phyloP scores from a whole-genome alignment of 1,139 yeast genomes.

The Barnettozyma hawaiiensis region DNA sequence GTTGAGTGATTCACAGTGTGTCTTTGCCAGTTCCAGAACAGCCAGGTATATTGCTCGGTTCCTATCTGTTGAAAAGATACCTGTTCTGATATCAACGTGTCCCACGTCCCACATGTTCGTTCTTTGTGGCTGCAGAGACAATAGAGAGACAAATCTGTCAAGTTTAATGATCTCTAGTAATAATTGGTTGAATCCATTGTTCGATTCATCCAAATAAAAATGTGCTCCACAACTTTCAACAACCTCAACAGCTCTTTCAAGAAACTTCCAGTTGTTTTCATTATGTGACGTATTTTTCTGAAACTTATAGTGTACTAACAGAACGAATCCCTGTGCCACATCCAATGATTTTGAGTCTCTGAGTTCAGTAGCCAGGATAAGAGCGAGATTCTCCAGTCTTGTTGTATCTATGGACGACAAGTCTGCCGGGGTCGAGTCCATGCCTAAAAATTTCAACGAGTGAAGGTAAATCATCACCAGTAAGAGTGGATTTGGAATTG shows the following conservation, averaged over 20 bases:
- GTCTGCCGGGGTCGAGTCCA: conserved; percentile 18
- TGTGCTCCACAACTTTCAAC: conserved; percentile 26
- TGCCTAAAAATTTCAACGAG: conserved; percentile 40
- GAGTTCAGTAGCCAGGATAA: conserved; percentile 34
- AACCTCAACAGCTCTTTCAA: conserved; percentile 20
- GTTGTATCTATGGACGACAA: conserved; percentile 5
- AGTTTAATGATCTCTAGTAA: conserved; percentile 24
- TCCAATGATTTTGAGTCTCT: conserved; percentile 22
- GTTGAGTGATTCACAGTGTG: not conserved
- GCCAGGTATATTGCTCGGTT: conserved; percentile 11
- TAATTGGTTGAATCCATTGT: conserved; percentile 25
- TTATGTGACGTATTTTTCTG: conserved; percentile 9
- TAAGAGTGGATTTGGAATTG: conserved; percentile 30
- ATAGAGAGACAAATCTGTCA: conserved; percentile 25
- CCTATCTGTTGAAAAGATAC: conserved; percentile 20
- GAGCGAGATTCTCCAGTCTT: conserved; percentile 33
- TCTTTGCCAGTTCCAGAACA: not conserved
- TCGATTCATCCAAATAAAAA: conserved; percentile 21
- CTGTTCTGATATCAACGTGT: conserved; percentile 10
- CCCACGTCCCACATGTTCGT: conserved; percentile 23
- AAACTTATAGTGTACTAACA: conserved; percentile 29
- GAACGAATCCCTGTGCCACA: conserved; percentile 36
- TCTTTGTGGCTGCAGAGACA: conserved; percentile 25
- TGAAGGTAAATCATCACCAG: conserved; percentile 39
- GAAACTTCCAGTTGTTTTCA: conserved; percentile 22